Evolutionary conservation across 352 stramenopile species (phyloP), one percentile per base, ranked within the genome.

Genomic region (Phytophthora sojae): DNA sequence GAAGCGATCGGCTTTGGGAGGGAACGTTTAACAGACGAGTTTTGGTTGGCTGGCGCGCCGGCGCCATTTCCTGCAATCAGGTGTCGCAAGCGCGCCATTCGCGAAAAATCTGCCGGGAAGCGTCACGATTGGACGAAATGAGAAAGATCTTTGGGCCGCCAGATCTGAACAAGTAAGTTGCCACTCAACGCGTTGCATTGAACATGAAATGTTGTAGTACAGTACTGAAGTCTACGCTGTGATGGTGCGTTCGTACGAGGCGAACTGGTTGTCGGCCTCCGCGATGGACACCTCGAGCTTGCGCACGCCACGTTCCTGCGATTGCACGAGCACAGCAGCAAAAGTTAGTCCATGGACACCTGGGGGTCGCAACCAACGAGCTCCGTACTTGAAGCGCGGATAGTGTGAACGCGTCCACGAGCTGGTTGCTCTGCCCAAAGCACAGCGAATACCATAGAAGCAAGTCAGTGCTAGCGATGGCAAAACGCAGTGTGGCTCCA

Each of bases 211-310:
- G 21, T 21, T 21, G 21, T 21, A 1, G 21, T 21, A 21, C 21
- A 21, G 21, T 21, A 21, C 69, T 53, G 39, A 1, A 23, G 39
- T 55, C 47, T 84, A 89, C 35, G 73, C 73, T 32, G 90, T 55
- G 60, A 96, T 88, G 32, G 76, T 80, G 67, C 87, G 86, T 63
- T 95, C 88, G 68, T 93, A 94, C 30, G 86, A 88, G 9, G 89
- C 89, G 62, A 95, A 89, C 70, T 99, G 97, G 65, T 97, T 90
- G 29, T 90, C 79, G 35, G 94, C 93, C 71, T 99, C 97, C 17
- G 93, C 94, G 66, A 99, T 97, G 73, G 88, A 97, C 29, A 99
- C 90, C 82, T 99, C 95, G 69, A 99, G 88, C 75, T 95, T 96
- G n/a, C 77, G 81, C 39, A 89, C 89, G 21, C 89, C 86, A 17